phyloP scores from a whole-genome alignment of 2,329 filamentous ascomycete species.

The Fusarium aywerte region DNA sequence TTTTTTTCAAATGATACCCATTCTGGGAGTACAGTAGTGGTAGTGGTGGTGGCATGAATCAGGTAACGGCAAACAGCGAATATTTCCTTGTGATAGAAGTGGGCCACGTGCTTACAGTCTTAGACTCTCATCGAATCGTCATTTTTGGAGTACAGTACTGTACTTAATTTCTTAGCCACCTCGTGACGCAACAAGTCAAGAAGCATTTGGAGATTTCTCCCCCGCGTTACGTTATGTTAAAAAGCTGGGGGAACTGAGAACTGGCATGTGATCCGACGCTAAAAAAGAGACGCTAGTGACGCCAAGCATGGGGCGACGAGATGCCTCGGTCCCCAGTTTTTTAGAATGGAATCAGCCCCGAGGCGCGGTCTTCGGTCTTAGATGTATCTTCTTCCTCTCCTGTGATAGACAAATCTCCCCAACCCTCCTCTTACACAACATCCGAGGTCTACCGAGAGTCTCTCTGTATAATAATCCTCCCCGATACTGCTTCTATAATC shows the following conservation, averaged over 20 bases:
- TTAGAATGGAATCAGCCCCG: conserved; percentile 7
- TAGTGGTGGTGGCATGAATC: conserved; percentile 9
- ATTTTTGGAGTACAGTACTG: conserved; percentile 24
- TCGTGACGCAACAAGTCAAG: conserved; percentile 35
- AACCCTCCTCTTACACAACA: conserved; percentile 39
- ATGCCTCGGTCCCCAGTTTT: conserved; percentile 52
- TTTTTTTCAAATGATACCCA: conserved; percentile 10
- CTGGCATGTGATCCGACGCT: conserved; percentile 47
- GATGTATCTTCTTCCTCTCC: conserved; percentile 28
- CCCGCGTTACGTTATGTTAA: conserved; percentile 18
- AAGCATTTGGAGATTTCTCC: conserved; percentile 21
- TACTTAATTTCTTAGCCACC: conserved; percentile 19
- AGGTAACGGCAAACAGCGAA: not conserved
- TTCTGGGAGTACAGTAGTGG: not conserved
- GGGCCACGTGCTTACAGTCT: conserved; percentile 26
- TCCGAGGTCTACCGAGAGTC: conserved; percentile 44
- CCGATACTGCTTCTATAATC: conserved; percentile 2
- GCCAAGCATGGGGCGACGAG: conserved; percentile 43
- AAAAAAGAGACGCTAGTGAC: conserved; percentile 36
- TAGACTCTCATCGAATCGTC: conserved; percentile 8
- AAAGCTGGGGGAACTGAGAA: conserved; percentile 42
- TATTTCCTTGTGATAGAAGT: conserved; percentile 36
- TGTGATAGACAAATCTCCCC: conserved; percentile 28
- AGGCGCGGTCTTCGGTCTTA: conserved; percentile 15
- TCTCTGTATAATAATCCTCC: conserved; percentile 36